Conservation (phyloP, 2,329 filamentous ascomycete genomes). For the Penicillium sp. region DNA sequence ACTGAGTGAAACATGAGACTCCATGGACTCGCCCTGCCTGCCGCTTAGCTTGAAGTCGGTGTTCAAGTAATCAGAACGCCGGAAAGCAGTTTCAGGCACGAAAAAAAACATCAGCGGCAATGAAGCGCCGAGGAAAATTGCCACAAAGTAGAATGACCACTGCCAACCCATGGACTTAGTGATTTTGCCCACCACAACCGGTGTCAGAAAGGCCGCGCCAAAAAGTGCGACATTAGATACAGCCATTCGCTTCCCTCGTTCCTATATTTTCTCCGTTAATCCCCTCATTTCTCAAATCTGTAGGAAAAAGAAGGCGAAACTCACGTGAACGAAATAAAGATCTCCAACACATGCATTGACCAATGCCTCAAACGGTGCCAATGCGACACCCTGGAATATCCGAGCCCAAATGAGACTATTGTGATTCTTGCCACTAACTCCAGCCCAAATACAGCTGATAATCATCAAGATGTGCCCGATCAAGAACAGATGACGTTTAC, state of each 20-base stretch:
- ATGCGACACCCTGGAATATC: slow-evolving; percentile 79
- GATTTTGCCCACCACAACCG: slow-evolving; percentile 87
- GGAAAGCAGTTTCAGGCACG: slow-evolving; percentile 81
- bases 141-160: slow-evolving; percentile 85
- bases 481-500: slow-evolving; percentile 85
- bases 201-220: slow-evolving; percentile 72
- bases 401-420: slow-evolving; percentile 71
- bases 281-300: background rate
- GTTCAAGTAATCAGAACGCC: slow-evolving; percentile 64
- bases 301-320: slow-evolving; percentile 25
- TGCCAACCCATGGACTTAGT: slow-evolving; percentile 72
- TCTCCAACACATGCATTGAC: slow-evolving; percentile 89
- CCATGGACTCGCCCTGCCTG: slow-evolving; percentile 16
- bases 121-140: slow-evolving; percentile 73
- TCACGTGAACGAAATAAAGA: slow-evolving; percentile 81
- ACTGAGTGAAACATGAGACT: slow-evolving; percentile 8
- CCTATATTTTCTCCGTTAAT: slow-evolving; percentile 37
- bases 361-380: slow-evolving; percentile 85
- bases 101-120: slow-evolving; percentile 72
- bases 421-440: slow-evolving; percentile 66
- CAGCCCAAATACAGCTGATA: slow-evolving; percentile 73
- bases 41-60: slow-evolving; percentile 58
- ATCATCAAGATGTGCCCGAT: slow-evolving; percentile 73
- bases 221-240: slow-evolving; percentile 69
- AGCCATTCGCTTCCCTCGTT: slow-evolving; percentile 84